phyloP scores from a whole-genome alignment of 2,329 filamentous ascomycete genomes.

The Colletotrichum australisinense region DNA sequence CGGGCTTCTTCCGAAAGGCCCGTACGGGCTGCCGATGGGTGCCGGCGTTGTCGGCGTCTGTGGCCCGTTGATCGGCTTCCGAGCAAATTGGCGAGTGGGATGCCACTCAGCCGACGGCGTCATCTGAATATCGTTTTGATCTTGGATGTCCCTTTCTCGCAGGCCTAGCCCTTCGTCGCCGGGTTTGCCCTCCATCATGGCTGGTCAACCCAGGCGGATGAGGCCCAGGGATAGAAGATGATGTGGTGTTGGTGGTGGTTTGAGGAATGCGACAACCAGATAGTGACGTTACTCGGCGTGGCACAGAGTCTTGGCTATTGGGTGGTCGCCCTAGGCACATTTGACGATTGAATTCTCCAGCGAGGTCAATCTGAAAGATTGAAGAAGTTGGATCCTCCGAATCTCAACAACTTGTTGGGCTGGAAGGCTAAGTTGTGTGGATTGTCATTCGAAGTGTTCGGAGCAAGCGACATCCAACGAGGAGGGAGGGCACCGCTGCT shows the following conservation, averaged over 20 bases:
- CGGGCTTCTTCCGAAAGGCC: slow-evolving; percentile 17
- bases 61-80: slow-evolving; percentile 19
- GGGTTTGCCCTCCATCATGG: slow-evolving; percentile 4
- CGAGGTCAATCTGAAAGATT: background rate
- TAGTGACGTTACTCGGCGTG: background rate
- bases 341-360: background rate
- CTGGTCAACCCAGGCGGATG: background rate
- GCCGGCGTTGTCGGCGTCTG: slow-evolving; percentile 26
- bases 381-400: background rate
- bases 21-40: slow-evolving; percentile 24
- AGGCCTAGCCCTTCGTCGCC: slow-evolving; percentile 12
- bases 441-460: background rate
- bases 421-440: background rate
- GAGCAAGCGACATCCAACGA: background rate
- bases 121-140: slow-evolving; percentile 6
- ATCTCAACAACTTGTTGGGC: background rate
- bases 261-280: background rate
- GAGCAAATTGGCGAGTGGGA: background rate
- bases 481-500: background rate
- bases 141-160: background rate
- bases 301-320: background rate
- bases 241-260: no score
- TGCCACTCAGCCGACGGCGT: slow-evolving; percentile 30
- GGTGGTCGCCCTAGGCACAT: background rate
- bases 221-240: background rate